Evolutionary conservation across 2,329 filamentous ascomycete genomes (phyloP).

Genomic region (Exophiala aquamarina): DNA sequence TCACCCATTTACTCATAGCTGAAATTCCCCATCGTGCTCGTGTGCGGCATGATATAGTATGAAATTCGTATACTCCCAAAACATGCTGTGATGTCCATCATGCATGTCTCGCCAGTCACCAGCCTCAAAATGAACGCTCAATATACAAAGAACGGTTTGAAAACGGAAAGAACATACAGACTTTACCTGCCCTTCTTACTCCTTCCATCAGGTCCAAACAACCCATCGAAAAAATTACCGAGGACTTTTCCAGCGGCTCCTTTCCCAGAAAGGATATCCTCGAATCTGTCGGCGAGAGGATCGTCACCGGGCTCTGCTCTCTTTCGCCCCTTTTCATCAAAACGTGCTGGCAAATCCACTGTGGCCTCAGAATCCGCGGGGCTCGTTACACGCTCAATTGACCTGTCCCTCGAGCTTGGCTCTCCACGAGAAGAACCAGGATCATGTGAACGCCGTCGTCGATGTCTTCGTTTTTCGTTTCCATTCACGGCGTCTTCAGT

Average conservation of each 20-base stretch:
- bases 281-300: conserved; percentile 36
- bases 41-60: not conserved
- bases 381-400: conserved; percentile 16
- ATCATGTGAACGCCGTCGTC: conserved; percentile 21
- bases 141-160: too few relatives aligned
- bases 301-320: conserved; percentile 36
- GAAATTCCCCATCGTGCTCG: too few relatives aligned
- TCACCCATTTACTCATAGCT: too few relatives aligned
- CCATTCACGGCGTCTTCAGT: conserved; percentile 36
- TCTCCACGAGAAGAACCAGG: conserved; percentile 15
- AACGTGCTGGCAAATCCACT: conserved; percentile 44
- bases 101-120: too few relatives aligned
- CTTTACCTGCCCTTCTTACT: conserved; percentile 17
- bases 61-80: too few relatives aligned
- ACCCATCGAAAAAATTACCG: conserved; percentile 29
- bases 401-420: conserved; percentile 5
- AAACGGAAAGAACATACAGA: too few relatives aligned
- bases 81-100: too few relatives aligned
- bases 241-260: conserved; percentile 29
- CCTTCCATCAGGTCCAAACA: conserved; percentile 24
- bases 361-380: conserved; percentile 43
- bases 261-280: conserved; percentile 37
- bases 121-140: too few relatives aligned
- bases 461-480: conserved; percentile 27
- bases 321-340: conserved; percentile 42